phyloP scores from a whole-genome alignment of 2,329 filamentous ascomycete genomes.

The Pestalotiopsis sp. region DNA sequence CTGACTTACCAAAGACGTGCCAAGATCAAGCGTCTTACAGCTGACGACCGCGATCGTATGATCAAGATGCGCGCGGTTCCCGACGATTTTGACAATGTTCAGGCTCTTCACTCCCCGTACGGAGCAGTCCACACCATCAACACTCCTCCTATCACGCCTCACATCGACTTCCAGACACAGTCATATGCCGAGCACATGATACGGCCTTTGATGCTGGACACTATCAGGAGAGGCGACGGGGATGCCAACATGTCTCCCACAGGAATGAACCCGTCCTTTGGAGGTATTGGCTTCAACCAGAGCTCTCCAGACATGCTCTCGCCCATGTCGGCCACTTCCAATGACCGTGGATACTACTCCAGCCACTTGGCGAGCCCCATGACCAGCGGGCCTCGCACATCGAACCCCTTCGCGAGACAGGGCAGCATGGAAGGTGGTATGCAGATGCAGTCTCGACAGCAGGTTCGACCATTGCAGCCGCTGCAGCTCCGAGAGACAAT shows the following conservation, averaged over 20 bases:
- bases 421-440: slow-evolving; percentile 44
- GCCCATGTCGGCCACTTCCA: slow-evolving; percentile 54
- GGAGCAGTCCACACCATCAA: slow-evolving; percentile 58
- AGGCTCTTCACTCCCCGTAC: slow-evolving; percentile 67
- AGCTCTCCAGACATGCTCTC: slow-evolving; percentile 56
- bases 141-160: slow-evolving; percentile 47
- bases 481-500: slow-evolving; percentile 59
- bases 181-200: slow-evolving; percentile 62
- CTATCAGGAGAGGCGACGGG: slow-evolving; percentile 60
- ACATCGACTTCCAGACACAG: slow-evolving; percentile 47
- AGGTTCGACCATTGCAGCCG: slow-evolving; percentile 56
- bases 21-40: slow-evolving; percentile 70
- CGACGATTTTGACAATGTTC: slow-evolving; percentile 70
- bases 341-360: slow-evolving; percentile 55
- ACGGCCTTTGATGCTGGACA: slow-evolving; percentile 68
- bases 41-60: slow-evolving; percentile 70
- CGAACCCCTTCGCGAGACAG: slow-evolving; percentile 54
- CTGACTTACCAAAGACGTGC: slow-evolving; percentile 52
- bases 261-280: slow-evolving; percentile 67
- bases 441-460: slow-evolving; percentile 45
- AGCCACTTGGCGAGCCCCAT: slow-evolving; percentile 48
- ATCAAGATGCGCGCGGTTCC: slow-evolving; percentile 72
- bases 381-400: slow-evolving; percentile 47
- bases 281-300: slow-evolving; percentile 63
- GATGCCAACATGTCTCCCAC: slow-evolving; percentile 69